phyloP scores from a whole-genome alignment of 805 yeast species.

The Barnettozyma siamensis region DNA sequence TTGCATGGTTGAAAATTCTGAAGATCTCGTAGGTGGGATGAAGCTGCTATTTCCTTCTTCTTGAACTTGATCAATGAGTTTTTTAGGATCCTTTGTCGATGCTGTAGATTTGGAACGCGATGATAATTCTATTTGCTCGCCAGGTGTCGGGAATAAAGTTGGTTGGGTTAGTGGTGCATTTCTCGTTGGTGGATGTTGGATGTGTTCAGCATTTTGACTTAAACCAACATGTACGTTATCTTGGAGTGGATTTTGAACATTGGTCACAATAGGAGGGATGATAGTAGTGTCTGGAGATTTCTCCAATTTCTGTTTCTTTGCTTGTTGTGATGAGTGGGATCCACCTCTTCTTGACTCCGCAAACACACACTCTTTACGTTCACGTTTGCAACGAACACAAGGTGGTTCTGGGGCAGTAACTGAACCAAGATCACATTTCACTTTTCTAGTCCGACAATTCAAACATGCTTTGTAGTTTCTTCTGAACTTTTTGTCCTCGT shows the following conservation, averaged over 20 bases:
- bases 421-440: conserved; percentile 80
- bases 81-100: conserved; percentile 1
- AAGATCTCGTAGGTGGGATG: conserved; percentile 18
- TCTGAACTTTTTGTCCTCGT: conserved; percentile 33
- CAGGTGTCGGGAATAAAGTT: too few species aligned
- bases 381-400: conserved; percentile 80
- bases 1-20: conserved; percentile 33
- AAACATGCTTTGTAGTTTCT: conserved; percentile 80
- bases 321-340: conserved; percentile 17
- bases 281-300: not conserved
- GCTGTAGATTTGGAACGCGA: not conserved
- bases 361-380: conserved; percentile 74
- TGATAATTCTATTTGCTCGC: not conserved
- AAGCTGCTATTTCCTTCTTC: conserved; percentile 11
- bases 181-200: too few species aligned
- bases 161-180: too few species aligned
- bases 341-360: conserved; percentile 55
- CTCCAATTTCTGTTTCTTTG: conserved; percentile 21
- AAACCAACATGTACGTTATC: not conserved
- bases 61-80: conserved; percentile 9
- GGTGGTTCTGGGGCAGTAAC: conserved; percentile 75
- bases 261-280: not conserved
- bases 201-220: not conserved
- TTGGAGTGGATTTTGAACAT: not conserved
- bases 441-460: conserved; percentile 78